Evolutionary conservation across 441 rosid genomes (phyloP).

Genomic region (Theobroma grandiflorum): DNA sequence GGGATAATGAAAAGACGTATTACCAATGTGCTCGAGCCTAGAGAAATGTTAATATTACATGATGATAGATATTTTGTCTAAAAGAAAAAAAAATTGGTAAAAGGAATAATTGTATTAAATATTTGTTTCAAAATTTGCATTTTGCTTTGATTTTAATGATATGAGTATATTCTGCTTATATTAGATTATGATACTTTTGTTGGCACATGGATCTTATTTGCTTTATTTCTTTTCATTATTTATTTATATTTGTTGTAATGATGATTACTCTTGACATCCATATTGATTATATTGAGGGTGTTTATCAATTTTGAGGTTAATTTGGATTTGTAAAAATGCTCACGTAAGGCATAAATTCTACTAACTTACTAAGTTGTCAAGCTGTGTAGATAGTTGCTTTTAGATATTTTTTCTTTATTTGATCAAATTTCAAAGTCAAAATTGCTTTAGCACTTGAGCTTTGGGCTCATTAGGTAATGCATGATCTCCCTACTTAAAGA

Average conservation of each 20-base stretch:
- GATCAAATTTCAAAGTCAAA: not conserved
- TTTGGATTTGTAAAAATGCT: not conserved
- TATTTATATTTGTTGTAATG: not conserved
- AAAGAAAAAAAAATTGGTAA: not conserved
- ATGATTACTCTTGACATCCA: not conserved
- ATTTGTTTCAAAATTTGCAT: not conserved
- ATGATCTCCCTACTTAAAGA: too few species aligned
- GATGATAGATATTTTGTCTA: not conserved
- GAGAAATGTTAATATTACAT: conserved; percentile 75
- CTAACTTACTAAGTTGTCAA: not conserved
- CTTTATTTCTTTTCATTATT: not conserved
- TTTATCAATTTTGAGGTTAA: not conserved
- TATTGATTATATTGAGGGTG: not conserved
- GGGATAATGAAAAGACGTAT: conserved; percentile 84
- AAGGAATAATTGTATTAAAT: not conserved
- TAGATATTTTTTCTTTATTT: not conserved
- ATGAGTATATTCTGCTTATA: not conserved
- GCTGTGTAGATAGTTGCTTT: not conserved
- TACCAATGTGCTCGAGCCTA: conserved; percentile 78
- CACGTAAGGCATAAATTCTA: not conserved
- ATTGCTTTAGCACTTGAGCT: too few species aligned
- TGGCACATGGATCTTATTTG: not conserved
- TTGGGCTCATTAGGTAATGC: too few species aligned
- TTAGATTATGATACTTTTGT: conserved; percentile 9
- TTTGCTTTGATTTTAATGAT: not conserved